A percentile compares a stretch with the other conserved stretches of the same genome.
phyloP scores from a whole-genome alignment of 345 rosid species.

The Litchi chinensis region DNA sequence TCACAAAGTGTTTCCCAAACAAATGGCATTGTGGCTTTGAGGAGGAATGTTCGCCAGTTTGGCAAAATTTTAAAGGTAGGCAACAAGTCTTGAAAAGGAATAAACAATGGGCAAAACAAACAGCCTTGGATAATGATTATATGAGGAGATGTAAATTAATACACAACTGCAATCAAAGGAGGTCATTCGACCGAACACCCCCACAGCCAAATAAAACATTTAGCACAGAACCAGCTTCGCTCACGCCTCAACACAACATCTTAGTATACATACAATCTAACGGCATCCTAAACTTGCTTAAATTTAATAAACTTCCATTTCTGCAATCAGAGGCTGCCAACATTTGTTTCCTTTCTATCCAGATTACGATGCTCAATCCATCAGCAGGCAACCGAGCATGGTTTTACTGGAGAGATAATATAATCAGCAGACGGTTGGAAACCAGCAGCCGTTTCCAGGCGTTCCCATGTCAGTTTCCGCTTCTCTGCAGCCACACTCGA shows the following conservation, averaged over 20 bases:
- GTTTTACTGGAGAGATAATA: slow-evolving; percentile 37
- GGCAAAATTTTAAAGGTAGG: too few species aligned
- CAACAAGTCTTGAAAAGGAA: slow-evolving; percentile 13
- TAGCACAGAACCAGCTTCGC: slow-evolving; percentile 22
- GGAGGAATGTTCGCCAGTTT: too few species aligned
- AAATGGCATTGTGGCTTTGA: too few species aligned
- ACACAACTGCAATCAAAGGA: slow-evolving; percentile 32
- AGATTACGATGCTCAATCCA: slow-evolving; percentile 7
- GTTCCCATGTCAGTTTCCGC: slow-evolving; percentile 65
- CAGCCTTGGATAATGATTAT: slow-evolving; percentile 18
- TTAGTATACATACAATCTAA: slow-evolving; percentile 27
- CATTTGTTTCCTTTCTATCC: background rate
- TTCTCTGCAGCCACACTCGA: slow-evolving; percentile 49
- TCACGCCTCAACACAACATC: slow-evolving; percentile 32
- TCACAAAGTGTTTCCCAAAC: too few species aligned
- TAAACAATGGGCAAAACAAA: slow-evolving; percentile 19
- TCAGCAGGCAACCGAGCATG: slow-evolving; percentile 59
- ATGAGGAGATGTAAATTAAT: slow-evolving; percentile 20
- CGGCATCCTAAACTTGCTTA: slow-evolving; percentile 19
- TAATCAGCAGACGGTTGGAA: slow-evolving; percentile 33
- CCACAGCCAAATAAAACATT: slow-evolving; percentile 27
- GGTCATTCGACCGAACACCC: slow-evolving; percentile 22
- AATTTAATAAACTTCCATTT: slow-evolving; percentile 18
- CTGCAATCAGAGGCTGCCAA: slow-evolving; percentile 23
- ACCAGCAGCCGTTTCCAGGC: slow-evolving; percentile 56